Evolutionary conservation across 495 filamentous ascomycete species (phyloP).

Genomic region (Xylaria cubensis): DNA sequence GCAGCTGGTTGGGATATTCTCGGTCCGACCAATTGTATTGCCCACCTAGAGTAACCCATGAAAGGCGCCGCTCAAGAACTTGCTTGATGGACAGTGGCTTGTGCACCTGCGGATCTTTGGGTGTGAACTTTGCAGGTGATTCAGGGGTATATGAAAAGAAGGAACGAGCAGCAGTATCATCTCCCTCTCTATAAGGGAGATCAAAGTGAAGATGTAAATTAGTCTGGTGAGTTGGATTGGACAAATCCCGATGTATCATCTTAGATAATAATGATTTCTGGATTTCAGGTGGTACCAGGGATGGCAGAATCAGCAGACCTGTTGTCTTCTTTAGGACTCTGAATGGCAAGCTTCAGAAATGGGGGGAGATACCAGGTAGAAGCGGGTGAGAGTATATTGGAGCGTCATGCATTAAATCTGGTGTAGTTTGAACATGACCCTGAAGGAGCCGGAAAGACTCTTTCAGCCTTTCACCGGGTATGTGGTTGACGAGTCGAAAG

Average conservation of each 20-base stretch:
- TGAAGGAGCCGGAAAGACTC: slow-evolving; percentile 47
- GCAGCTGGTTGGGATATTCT: slow-evolving; percentile 68
- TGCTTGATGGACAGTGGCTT: slow-evolving; percentile 69
- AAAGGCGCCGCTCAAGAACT: slow-evolving; percentile 76
- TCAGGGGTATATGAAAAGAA: slow-evolving; percentile 55
- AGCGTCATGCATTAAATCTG: slow-evolving; percentile 46
- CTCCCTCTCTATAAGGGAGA: slow-evolving; percentile 64
- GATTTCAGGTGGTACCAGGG: slow-evolving; percentile 68
- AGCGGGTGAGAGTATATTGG: slow-evolving; percentile 56
- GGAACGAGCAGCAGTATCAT: slow-evolving; percentile 38
- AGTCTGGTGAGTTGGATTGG: slow-evolving; percentile 74
- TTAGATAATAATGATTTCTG: slow-evolving; percentile 72
- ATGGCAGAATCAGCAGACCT: slow-evolving; percentile 80
- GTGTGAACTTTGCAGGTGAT: slow-evolving; percentile 55
- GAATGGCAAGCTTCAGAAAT: not conserved
- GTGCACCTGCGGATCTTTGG: slow-evolving; percentile 72
- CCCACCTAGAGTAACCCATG: slow-evolving; percentile 91
- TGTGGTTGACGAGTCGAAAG: slow-evolving; percentile 45
- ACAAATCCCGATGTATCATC: slow-evolving; percentile 81
- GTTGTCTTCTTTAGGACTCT: slow-evolving; percentile 22
- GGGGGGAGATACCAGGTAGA: slow-evolving; percentile 42
- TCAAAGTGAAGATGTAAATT: slow-evolving; percentile 86
- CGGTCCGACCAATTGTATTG: slow-evolving; percentile 95
- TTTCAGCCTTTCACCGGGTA: slow-evolving; percentile 45
- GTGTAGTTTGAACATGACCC: slow-evolving; percentile 30